Evolutionary conservation across 371 early-diverging fungal species (phyloP).

Genomic region (Caulochytrium protostelioides): DNA sequence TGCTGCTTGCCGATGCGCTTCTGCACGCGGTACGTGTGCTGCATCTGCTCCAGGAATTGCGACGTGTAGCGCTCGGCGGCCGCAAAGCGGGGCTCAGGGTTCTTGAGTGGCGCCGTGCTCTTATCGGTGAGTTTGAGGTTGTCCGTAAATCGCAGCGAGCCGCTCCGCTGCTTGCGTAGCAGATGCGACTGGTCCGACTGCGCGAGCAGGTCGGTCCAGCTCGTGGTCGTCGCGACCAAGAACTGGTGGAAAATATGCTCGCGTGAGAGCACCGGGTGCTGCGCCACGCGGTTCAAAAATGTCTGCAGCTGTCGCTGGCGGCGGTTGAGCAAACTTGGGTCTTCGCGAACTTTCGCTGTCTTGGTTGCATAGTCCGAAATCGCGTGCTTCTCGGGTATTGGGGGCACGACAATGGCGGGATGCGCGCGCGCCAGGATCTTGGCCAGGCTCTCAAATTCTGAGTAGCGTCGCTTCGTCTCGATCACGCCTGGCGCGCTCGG

Average conservation of each 20-base stretch:
- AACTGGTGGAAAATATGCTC: conserved; percentile 79
- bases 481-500: background rate
- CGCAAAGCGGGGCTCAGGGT: conserved; percentile 20
- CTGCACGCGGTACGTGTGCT: conserved; percentile 11
- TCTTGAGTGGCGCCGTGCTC: conserved; percentile 13
- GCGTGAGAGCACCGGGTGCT: conserved; percentile 56
- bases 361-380: conserved; percentile 65
- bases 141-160: conserved; percentile 21
- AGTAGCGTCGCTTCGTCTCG: conserved; percentile 55
- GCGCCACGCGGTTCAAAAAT: conserved; percentile 58
- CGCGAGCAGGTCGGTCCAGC: conserved; percentile 17
- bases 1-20: conserved; percentile 11
- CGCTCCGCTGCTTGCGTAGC: conserved; percentile 11
- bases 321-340: conserved; percentile 54
- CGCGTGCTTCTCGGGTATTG: conserved; percentile 86
- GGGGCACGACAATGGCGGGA: conserved; percentile 66
- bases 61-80: conserved; percentile 21
- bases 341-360: conserved; percentile 64
- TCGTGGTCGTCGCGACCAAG: conserved; percentile 28
- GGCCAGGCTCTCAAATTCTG: conserved; percentile 79
- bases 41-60: conserved; percentile 15
- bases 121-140: conserved; percentile 14
- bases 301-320: conserved; percentile 72
- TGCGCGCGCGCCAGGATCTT: conserved; percentile 45
- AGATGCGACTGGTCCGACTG: conserved; percentile 18